Percentiles rank a stretch among this genome's conserved stretches.
Evolutionary conservation across 768 basidiomycete species (phyloP).

Genomic region (Rhodotorula paludigena): DNA sequence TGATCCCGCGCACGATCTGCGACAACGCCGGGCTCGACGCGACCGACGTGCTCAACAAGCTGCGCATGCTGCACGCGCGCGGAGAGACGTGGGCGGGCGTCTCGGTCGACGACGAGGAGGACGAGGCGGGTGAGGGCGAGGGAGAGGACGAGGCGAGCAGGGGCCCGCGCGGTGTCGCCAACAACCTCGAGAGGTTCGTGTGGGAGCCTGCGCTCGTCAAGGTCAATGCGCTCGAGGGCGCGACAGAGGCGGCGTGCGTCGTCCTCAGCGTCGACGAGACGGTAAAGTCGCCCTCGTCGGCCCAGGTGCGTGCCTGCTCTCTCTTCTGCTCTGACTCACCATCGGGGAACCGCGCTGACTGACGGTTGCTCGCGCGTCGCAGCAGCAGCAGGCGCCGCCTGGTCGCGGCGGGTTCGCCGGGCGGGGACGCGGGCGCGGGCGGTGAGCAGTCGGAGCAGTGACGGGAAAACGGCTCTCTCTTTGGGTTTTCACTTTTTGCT

Average conservation of each 20-base stretch:
- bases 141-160: neutral
- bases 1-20: slow-evolving; percentile 96
- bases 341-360: neutral
- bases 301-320: slow-evolving; percentile 7
- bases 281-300: slow-evolving; percentile 66
- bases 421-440: slow-evolving; percentile 23
- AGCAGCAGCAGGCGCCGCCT: neutral
- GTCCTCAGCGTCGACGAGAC: slow-evolving; percentile 97
- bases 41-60: slow-evolving; percentile 92
- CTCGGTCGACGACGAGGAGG: slow-evolving; percentile 73
- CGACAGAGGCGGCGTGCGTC: slow-evolving; percentile 90
- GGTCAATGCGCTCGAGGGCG: slow-evolving; percentile 88
- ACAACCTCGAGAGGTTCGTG: slow-evolving; percentile 97
- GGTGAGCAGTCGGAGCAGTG: neutral
- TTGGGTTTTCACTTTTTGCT: neutral
- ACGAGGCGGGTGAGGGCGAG: slow-evolving; percentile 55
- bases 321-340: neutral
- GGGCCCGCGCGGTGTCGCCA: slow-evolving; percentile 60
- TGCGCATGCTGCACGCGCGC: slow-evolving; percentile 89
- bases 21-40: slow-evolving; percentile 98
- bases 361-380: neutral
- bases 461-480: no score
- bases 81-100: slow-evolving; percentile 86
- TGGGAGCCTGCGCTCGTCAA: slow-evolving; percentile 98
- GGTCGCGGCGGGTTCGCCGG: slow-evolving; percentile 25